Base-by-base conservation (phyloP, 148 eudicot genomes). In the Vaccinium darrowii region DNA sequence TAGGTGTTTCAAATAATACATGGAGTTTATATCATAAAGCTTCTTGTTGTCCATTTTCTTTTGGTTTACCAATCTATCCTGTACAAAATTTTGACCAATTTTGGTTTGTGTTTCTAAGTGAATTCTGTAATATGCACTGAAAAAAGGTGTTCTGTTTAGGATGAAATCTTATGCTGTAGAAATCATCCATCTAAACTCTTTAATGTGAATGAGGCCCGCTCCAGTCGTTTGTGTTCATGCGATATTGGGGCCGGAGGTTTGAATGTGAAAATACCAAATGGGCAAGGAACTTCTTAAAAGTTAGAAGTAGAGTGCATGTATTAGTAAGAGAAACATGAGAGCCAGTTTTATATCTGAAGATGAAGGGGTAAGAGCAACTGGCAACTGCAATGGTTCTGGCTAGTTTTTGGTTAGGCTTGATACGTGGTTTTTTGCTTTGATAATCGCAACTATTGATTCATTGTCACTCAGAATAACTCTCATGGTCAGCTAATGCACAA, bases 1-100 rank as follows among this genome's bases (percentile, higher is more conserved):
- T 87, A 87, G 82, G 63, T 49, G n/a, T 49, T 16, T 49, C 47
- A 36, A 5, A 67, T 43, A 36, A 4, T 52, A 62, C 56, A 3
- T 25, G 53, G 39, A 49, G 54, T 36, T 79, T 36, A 43, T 78
- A 53, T 4, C 18, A 8, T 11, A 23, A 56, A 84, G 67, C 30
- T 84, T 73, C 30, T 25, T 33, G 36, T 84, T 78, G 49, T 54
- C 39, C 56, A 78, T 25, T 69, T 79, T 25, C 25, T 36, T 67
- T 39, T 54, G 11, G 25, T 18, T 15, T 72, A 9, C 19, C 39
- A 30, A 62, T 57, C 25, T 69, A 16, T 36, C 71, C 4, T 80
- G 79, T 80, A 71, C 57, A 85, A 80, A 80, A 67, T 72, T 36
- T 82, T 82, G 77, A 10, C 18, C 58, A 81, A n/a, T 49, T 65